Percentiles rank a stretch among this genome's conserved stretches.
These are phyloP conservation scores for Talaromyces borbonicus DNA, from an alignment of 495 filamentous ascomycete species.

Conservation along the genomic window DNA sequence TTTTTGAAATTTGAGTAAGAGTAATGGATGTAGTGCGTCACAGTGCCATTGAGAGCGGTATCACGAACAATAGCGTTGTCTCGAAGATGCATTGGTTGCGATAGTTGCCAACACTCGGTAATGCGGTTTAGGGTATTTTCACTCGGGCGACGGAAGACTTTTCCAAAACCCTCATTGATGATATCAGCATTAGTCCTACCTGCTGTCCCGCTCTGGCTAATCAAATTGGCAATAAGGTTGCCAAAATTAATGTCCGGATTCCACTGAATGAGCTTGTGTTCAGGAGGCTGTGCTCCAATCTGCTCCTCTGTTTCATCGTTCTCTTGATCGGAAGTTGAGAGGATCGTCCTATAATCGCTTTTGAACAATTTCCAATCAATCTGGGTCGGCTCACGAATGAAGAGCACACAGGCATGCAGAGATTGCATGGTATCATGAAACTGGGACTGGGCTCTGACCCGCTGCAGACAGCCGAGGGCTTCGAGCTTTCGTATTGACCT, in stretches of 20 bases:
- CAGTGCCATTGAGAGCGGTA: constrained; percentile 40
- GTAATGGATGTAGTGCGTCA: constrained; percentile 50
- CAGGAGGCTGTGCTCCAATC: constrained; percentile 30
- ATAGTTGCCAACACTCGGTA: constrained; percentile 48
- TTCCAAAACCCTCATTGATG: constrained; percentile 31
- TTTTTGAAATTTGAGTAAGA: constrained; percentile 44
- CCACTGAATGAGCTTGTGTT: constrained; percentile 32
- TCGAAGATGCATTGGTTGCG: constrained; percentile 53
- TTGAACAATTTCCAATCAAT: constrained; percentile 53
- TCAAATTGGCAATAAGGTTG: constrained; percentile 45
- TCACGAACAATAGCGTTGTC: constrained; percentile 57
- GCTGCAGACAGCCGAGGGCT: constrained; percentile 55
- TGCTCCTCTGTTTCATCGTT: constrained; percentile 23
- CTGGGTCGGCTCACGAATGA: constrained; percentile 59
- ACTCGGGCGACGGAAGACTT: constrained; percentile 46
- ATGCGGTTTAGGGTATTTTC: constrained; percentile 47
- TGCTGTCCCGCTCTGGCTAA: constrained; percentile 37
- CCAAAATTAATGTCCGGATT: constrained; percentile 38
- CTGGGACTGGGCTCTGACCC: constrained; percentile 52
- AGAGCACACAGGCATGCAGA: constrained; percentile 54
- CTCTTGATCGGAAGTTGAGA: constrained; percentile 23
- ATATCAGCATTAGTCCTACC: constrained; percentile 45
- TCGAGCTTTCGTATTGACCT: constrained; percentile 60
- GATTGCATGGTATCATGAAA: constrained; percentile 21
- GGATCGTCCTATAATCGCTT: constrained; percentile 22